These are phyloP conservation scores for Neurospora sp. DNA, from an alignment of 495 filamentous ascomycete genomes.

Conservation along the genomic window DNA sequence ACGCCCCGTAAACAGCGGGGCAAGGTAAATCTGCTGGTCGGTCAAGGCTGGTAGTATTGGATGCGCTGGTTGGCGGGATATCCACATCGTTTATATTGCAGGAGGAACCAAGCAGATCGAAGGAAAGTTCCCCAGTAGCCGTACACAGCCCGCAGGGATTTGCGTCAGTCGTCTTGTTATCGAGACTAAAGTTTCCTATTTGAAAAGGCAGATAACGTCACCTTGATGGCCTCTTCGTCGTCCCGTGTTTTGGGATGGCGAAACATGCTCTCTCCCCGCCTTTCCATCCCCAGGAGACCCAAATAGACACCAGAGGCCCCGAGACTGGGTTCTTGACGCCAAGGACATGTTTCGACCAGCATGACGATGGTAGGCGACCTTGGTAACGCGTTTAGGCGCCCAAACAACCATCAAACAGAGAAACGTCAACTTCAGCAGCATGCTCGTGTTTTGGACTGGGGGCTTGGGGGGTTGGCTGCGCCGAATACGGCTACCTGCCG, in stretches of 20 bases:
- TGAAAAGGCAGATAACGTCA: background rate
- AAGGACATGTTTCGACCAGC: slow-evolving; percentile 24
- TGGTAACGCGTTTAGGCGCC: slow-evolving; percentile 21
- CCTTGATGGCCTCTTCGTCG: background rate
- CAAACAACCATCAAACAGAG: slow-evolving; percentile 41
- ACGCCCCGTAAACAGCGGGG: background rate
- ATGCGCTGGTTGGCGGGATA: slow-evolving; percentile 16
- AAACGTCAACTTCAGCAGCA: slow-evolving; percentile 3
- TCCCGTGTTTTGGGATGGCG: background rate
- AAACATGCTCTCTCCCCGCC: background rate
- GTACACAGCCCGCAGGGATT: background rate
- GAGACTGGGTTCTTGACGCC: slow-evolving; percentile 14
- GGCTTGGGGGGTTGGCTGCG: background rate
- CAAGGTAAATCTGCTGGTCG: slow-evolving; percentile 1
- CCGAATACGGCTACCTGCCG: background rate
- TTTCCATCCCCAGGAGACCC: background rate
- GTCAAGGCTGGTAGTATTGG: slow-evolving; percentile 1
- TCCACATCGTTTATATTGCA: slow-evolving; percentile 11
- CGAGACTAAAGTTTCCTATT: background rate
- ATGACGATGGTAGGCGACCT: slow-evolving; percentile 18
- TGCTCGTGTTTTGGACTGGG: background rate
- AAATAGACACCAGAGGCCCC: background rate
- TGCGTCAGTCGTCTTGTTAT: background rate
- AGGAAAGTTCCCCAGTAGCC: background rate
- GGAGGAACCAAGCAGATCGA: background rate